These are phyloP conservation scores for Lodderomyces jiufengensis DNA, from an alignment of 1,139 yeast genomes.

Conservation along the genomic window DNA sequence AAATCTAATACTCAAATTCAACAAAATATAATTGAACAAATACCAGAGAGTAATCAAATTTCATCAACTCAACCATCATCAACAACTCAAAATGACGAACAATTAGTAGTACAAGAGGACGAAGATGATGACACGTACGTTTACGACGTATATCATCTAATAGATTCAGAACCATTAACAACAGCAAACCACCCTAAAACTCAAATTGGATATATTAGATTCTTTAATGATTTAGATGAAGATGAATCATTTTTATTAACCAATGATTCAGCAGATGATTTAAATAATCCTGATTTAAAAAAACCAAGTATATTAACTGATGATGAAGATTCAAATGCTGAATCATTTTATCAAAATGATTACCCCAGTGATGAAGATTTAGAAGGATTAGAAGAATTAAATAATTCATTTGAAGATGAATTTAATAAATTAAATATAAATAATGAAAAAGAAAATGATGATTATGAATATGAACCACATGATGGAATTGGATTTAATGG, in stretches of 20 bases:
- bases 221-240: conserved; percentile 64
- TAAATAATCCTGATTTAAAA: conserved; percentile 47
- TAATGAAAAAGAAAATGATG: conserved; percentile 20
- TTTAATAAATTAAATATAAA: conserved; percentile 20
- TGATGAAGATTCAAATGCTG: conserved; percentile 58
- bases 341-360: conserved; percentile 86
- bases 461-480: conserved; percentile 31
- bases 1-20: conserved; percentile 14
- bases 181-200: conserved; percentile 51
- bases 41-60: conserved; percentile 7
- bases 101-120: conserved; percentile 14
- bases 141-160: conserved; percentile 71
- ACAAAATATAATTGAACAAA: conserved; percentile 6
- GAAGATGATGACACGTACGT: conserved; percentile 68
- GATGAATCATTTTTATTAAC: conserved; percentile 13
- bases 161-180: conserved; percentile 34
- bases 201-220: conserved; percentile 63
- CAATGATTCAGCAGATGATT: conserved; percentile 35
- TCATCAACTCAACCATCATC: not conserved
- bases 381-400: conserved; percentile 21
- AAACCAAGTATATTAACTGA: conserved; percentile 32
- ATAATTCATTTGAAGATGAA: conserved; percentile 32
- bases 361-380: conserved; percentile 93
- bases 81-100: conserved; percentile 12
- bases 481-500: conserved; percentile 25